phyloP scores from a whole-genome alignment of 2,329 filamentous ascomycete genomes.

The Fusarium domesticum region DNA sequence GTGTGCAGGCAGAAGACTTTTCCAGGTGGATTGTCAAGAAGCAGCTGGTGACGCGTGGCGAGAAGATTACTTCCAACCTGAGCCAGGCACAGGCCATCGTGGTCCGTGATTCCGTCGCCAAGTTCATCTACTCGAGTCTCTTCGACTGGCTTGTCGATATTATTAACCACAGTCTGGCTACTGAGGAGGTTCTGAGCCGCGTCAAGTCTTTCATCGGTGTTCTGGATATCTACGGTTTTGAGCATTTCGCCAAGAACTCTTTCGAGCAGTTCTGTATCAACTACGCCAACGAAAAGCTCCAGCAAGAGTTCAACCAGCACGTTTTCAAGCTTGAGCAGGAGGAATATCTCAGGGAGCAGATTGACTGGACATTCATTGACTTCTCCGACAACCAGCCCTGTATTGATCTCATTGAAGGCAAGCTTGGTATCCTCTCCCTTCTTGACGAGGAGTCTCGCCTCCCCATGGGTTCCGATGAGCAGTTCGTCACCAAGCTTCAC shows the following conservation, averaged over 20 bases:
- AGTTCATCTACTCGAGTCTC: constrained; percentile 96
- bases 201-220: constrained; percentile 94
- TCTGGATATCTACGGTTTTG: constrained; percentile 98
- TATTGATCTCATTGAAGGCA: constrained; percentile 97
- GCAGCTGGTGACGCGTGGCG: constrained; percentile 90
- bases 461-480: constrained; percentile 95
- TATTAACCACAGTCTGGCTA: constrained; percentile 87
- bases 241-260: constrained; percentile 99
- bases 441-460: constrained; percentile 94
- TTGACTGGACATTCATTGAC: constrained; percentile 99
- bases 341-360: constrained; percentile 92
- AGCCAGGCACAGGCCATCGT: constrained; percentile 91
- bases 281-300: constrained; percentile 98
- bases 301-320: constrained; percentile 98
- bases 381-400: constrained; percentile 99
- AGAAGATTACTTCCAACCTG: constrained; percentile 95
- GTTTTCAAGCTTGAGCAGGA: constrained; percentile 99
- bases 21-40: constrained; percentile 99
- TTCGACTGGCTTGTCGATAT: constrained; percentile 99
- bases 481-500: constrained; percentile 94
- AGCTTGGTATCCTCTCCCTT: constrained; percentile 86
- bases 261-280: constrained; percentile 99
- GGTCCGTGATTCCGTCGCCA: constrained; percentile 94
- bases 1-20: constrained; percentile 82
- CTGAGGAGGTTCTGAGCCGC: constrained; percentile 77